Evolutionary conservation across 116 monocot species (phyloP).

Genomic region (Trichopus zeylanicus): DNA sequence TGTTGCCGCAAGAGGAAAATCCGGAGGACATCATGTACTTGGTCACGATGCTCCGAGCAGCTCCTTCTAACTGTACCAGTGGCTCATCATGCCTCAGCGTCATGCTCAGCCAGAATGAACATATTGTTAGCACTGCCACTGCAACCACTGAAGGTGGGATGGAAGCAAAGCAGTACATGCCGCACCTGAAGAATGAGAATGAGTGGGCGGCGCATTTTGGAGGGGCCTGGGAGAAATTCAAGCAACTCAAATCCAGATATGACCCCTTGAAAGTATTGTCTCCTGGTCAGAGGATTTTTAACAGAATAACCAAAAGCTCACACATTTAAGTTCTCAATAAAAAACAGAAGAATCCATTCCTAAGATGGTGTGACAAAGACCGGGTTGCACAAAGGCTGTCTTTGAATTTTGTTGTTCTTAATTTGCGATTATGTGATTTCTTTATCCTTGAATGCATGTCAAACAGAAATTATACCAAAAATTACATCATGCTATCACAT

Average conservation of each 20-base stretch:
- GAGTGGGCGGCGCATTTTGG: constrained; percentile 23
- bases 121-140: constrained; percentile 9
- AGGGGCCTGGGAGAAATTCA: constrained; percentile 12
- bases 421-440: no score
- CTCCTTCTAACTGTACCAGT: constrained; percentile 1
- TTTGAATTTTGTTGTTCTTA: no score
- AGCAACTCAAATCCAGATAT: constrained; percentile 12
- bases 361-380: no score
- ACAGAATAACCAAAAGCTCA: no score
- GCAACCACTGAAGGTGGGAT: background rate
- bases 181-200: constrained; percentile 10
- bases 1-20: constrained; percentile 10
- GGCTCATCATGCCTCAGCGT: constrained; percentile 8
- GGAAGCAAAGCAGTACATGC: constrained; percentile 26
- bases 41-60: constrained; percentile 14
- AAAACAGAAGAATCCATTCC: no score
- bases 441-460: no score
- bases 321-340: no score
- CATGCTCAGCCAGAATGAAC: constrained; percentile 9
- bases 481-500: no score
- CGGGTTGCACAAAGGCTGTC: no score
- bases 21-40: constrained; percentile 10
- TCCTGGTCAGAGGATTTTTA: constrained; percentile 26
- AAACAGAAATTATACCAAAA: no score
- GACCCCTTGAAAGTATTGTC: constrained; percentile 17